phyloP scores from a whole-genome alignment of 179 eudicot species.

The Corrigiola litoralis region DNA sequence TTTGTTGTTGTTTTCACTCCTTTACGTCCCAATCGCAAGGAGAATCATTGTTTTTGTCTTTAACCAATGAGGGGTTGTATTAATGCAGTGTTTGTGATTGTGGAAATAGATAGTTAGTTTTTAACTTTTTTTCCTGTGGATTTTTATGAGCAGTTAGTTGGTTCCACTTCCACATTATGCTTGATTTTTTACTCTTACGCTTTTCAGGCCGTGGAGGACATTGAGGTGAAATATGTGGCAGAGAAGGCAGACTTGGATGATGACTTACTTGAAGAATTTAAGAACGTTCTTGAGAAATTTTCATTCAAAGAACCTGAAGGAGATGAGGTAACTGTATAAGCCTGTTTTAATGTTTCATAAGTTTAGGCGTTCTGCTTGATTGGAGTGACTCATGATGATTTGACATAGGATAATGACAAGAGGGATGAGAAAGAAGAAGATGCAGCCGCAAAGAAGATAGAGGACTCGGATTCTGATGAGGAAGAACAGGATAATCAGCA shows the following conservation, averaged over 20 bases:
- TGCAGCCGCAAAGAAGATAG: conserved; percentile 61
- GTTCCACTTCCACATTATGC: too few species aligned
- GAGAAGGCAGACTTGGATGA: conserved; percentile 69
- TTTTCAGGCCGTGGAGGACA: conserved; percentile 46
- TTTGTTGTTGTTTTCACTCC: too few species aligned
- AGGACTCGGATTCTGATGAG: conserved; percentile 84
- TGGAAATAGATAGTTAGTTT: too few species aligned
- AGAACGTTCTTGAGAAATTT: conserved; percentile 76
- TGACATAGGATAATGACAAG: conserved; percentile 52
- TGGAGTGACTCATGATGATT: neutral
- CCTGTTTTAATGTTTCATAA: neutral
- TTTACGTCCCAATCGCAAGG: too few species aligned
- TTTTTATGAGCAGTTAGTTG: neutral
- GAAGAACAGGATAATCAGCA: conserved; percentile 72
- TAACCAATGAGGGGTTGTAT: too few species aligned
- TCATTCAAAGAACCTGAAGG: conserved; percentile 46
- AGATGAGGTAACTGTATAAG: conserved; percentile 44
- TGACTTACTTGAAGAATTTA: conserved; percentile 54
- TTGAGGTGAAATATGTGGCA: conserved; percentile 76
- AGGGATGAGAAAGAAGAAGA: conserved; percentile 62
- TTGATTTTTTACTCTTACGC: neutral
- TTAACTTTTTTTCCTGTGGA: too few species aligned
- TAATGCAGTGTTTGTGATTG: too few species aligned
- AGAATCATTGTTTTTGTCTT: too few species aligned
- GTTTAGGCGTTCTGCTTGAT: neutral